Evolutionary conservation across 306 rosid species (phyloP).

Genomic region (Alnus glutinosa): DNA sequence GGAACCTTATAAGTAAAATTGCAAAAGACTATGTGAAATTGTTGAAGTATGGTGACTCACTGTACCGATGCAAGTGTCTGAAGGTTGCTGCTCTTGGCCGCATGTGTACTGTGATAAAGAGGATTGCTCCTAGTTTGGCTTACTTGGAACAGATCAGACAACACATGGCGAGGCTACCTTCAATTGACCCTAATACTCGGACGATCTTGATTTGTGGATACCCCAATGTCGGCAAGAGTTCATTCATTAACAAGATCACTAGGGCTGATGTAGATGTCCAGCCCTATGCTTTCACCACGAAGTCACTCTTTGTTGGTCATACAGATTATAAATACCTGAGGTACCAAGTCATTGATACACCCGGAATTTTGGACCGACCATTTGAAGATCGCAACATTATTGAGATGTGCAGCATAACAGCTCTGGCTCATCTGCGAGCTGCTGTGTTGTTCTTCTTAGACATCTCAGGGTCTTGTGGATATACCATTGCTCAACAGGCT

Average conservation of each 20-base stretch:
- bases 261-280: slow-evolving; percentile 95
- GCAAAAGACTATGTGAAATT: slow-evolving; percentile 76
- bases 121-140: slow-evolving; percentile 88
- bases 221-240: slow-evolving; percentile 93
- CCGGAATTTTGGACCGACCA: slow-evolving; percentile 90
- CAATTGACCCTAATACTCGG: slow-evolving; percentile 77
- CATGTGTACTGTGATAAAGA: slow-evolving; percentile 89
- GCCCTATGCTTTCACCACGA: slow-evolving; percentile 90
- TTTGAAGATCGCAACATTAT: slow-evolving; percentile 87
- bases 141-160: slow-evolving; percentile 86
- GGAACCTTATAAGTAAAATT: slow-evolving; percentile 78
- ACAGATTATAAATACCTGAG: slow-evolving; percentile 82
- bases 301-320: slow-evolving; percentile 88
- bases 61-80: slow-evolving; percentile 73
- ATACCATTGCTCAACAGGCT: slow-evolving; percentile 81
- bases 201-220: slow-evolving; percentile 85
- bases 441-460: slow-evolving; percentile 89
- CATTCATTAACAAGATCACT: slow-evolving; percentile 85
- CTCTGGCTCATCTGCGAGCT: slow-evolving; percentile 85
- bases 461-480: slow-evolving; percentile 88
- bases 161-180: slow-evolving; percentile 92
- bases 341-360: slow-evolving; percentile 90
- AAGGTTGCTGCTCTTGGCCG: slow-evolving; percentile 94
- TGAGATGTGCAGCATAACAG: slow-evolving; percentile 96
- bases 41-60: slow-evolving; percentile 83